Evolutionary conservation across 2,329 filamentous ascomycete species (phyloP), one percentile per base, ranked within the genome.

Genomic region (Coniochaeta sp.): DNA sequence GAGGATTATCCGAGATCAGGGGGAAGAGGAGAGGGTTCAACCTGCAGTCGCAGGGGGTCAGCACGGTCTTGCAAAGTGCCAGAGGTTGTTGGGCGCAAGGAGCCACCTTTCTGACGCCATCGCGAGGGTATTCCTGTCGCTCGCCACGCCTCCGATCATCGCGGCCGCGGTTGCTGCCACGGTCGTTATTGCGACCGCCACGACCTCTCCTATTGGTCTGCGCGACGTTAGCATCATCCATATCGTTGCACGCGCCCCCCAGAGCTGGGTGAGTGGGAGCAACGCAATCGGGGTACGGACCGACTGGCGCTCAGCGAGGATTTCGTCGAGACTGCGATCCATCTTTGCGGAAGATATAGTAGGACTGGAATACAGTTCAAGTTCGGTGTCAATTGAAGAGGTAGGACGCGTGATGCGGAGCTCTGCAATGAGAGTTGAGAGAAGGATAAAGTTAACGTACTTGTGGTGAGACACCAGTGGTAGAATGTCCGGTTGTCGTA

Each of bases 101-200:
- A n/a, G 70, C 54, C 74, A 93, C 91, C 91, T 96, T 96, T 92
- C 88, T 93, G 73, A 93, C 84, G 77, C 90, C 90, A 77, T 95
- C 90, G 77, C 90, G 88, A 70, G 89, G 89, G 68, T 83, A 88
- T 55, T 76, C 72, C 40, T 78, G 74, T 60, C 68, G 66, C 34
- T 74, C 70, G 44, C 71, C 68, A 40, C 71, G 68, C 59, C 69
- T 73, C 59, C 73, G 71, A 63, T 73, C 71, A 61, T 71, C 69
- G 58, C 58, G 42, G 34, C 71, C 62, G 28, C 66, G 60, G 56
- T 66, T 60, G 55, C 68, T 67, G 55, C 62, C 59, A 47, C 60
- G 42, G 54, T 52, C 24, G 54, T 64, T 63, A 59, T 61, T 64
- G 60, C 62, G 56, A 54, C 63, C 58, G 47, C 59, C 61, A 52